Base-by-base conservation (phyloP, 768 basidiomycete species). In the Tylopilus plumbeoviolaceoides region DNA sequence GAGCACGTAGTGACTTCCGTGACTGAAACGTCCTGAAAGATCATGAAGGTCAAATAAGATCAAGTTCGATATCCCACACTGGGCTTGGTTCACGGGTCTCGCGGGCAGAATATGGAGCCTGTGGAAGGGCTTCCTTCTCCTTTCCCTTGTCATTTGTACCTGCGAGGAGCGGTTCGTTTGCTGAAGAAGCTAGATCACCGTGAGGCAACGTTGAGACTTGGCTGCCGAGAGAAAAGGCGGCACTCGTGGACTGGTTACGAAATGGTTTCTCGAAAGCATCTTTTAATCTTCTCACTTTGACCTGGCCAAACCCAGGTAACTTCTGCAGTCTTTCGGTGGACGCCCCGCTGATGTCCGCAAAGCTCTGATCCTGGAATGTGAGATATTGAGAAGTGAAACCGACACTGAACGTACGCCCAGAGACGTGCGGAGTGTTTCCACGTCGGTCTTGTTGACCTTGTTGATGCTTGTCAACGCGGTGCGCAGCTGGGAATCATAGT, bases 401-500 rank as follows among this genome's bases (percentile, higher is more conserved):
- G 18, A 10, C 3, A 51, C 33, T 18, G 5, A 28, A 76, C 86
- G 52, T 73, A 98, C 95, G 33, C 94, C 95, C 60, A 95, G 86
- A n/a, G 91, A 87, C 2, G 87, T 86, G 20, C 90, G 82, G 39
- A 99, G 75, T 4, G 95, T 98, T 70, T 91, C 85, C 2, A 95
- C 92, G 62, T 99, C 97, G 4, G 95, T 98, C 76, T 95, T 97
- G 72, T 98, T 98, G 56, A 99, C 91, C 60, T 90, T 92, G 64
- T 82, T 87, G 62, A 98, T 90, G 58, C 82, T 84, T 2, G 95
- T 98, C 25, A 99, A 75, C 1, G 90, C 80, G 18, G 83, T 81
- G 51, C 89, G 88, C 14, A 98, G 69, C 62, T 93, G 79, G 8
- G 92, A 83, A 57, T 78, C 72, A 63, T 97, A 92, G 61, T 91